Conservation (phyloP, 2,329 filamentous ascomycete species). For the Pseudocercospora vitis region DNA sequence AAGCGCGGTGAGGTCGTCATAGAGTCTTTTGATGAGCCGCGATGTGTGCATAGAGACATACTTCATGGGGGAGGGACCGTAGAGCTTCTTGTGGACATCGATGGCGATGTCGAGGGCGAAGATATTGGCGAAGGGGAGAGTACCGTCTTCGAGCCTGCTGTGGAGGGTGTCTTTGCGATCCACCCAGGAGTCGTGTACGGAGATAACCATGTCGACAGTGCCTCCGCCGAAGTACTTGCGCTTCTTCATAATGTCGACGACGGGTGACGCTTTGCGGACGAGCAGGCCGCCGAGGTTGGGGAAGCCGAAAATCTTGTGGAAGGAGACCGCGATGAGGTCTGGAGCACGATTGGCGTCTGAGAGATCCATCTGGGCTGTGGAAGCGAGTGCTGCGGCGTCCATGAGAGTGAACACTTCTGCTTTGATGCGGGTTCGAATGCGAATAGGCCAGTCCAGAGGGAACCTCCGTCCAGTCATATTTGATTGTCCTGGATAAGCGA, state of each 20-base stretch:
- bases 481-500: slow-evolving; percentile 86
- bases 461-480: slow-evolving; percentile 82
- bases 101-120: slow-evolving; percentile 76
- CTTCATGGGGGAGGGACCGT: slow-evolving; percentile 62
- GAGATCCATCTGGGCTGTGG: slow-evolving; percentile 74
- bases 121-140: slow-evolving; percentile 83
- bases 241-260: slow-evolving; percentile 53
- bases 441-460: slow-evolving; percentile 65
- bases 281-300: slow-evolving; percentile 84
- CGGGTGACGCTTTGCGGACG: slow-evolving; percentile 67
- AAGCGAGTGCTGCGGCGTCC: slow-evolving; percentile 77
- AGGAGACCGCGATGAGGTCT: slow-evolving; percentile 81
- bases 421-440: slow-evolving; percentile 43
- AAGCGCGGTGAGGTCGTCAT: slow-evolving; percentile 58
- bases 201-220: slow-evolving; percentile 81
- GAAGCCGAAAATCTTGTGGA: slow-evolving; percentile 96
- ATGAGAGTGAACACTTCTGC: slow-evolving; percentile 63
- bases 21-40: slow-evolving; percentile 61
- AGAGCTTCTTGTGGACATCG: slow-evolving; percentile 66
- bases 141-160: slow-evolving; percentile 83
- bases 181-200: slow-evolving; percentile 76
- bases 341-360: slow-evolving; percentile 69
- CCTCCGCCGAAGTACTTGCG: slow-evolving; percentile 88
- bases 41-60: slow-evolving; percentile 69
- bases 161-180: slow-evolving; percentile 72